Conservation (phyloP, 2,329 filamentous ascomycete genomes). For the Tolypocladium tropicale region DNA sequence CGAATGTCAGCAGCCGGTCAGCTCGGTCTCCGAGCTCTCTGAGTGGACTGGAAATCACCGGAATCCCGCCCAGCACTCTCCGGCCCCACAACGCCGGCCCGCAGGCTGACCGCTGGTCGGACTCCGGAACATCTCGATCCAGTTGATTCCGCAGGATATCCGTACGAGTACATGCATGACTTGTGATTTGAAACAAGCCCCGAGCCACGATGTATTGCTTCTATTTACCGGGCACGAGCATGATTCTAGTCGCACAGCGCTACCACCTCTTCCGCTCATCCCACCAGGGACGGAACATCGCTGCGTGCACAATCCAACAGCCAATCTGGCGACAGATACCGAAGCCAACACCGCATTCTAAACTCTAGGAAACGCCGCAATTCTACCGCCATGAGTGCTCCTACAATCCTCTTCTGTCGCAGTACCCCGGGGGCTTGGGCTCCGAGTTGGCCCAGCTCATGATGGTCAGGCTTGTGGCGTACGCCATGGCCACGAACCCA, state of each 20-base stretch:
- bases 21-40: slow-evolving; percentile 13
- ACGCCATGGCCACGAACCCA: slow-evolving; percentile 78
- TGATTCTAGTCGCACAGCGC: background rate
- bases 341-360: background rate
- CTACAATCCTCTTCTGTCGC: slow-evolving; percentile 28
- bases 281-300: background rate
- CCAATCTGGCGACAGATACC: background rate
- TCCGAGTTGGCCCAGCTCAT: slow-evolving; percentile 68
- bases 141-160: background rate
- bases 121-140: no score
- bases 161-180: background rate
- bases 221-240: background rate
- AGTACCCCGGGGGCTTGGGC: slow-evolving; percentile 41
- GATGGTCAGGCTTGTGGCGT: slow-evolving; percentile 80
- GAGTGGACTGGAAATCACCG: slow-evolving; percentile 1
- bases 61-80: background rate
- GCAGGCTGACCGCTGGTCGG: no score
- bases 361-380: background rate
- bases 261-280: background rate
- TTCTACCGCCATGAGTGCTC: background rate
- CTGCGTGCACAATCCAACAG: background rate
- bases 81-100: background rate
- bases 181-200: background rate
- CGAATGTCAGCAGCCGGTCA: background rate
- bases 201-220: background rate